Base-by-base conservation (phyloP, 83 land plant genomes). In the Isoetes engelmannii region DNA sequence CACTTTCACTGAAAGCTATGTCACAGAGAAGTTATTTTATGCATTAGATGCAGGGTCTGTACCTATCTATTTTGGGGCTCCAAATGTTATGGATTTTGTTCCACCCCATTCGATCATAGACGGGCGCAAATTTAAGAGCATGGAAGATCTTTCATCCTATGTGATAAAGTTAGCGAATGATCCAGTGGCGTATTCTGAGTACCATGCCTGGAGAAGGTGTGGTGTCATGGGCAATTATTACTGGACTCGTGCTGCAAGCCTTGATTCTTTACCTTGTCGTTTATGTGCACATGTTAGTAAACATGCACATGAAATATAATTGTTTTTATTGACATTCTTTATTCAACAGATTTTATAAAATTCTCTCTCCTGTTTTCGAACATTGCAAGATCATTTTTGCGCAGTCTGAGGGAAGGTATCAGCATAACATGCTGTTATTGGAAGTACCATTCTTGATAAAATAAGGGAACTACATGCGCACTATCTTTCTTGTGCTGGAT, bases 131-230 rank as follows among this genome's bases (percentile, higher is more conserved):
- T 89, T 94, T 60, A 54, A 62, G 0, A 77, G 87, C 51, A 45
- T 86, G 69, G 82, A 87, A 64, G 75, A 79, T 48, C 73, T 94
- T 61, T 96, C 98, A 47, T 73, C 83, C 15, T 94, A 81, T 78
- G 88, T 94, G 45, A 87, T 84, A 64, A 62, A 65, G 13, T 70
- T 94, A 5, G 96, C 92, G 5, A 75, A 79, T 63, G 90, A 90
- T 58, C 90, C 98, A n/a, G 90, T 90, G 4, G 90, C 86, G 4
- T 94, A 90, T 80, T 82, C 90, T 4, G 92, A 86, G 82, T 94
- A 84, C 72, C 98, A 94, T 72, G 98, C 98, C 7, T 94, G 98
- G 98, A 83, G 98, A 37, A 63, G 96, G 70, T 94, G 98, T 74
- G 96, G 98, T 1, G 84, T 90, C 4, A 21, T 87, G 69, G 98